Conservation (phyloP, 116 monocot species). For the Trichopus zeylanicus region DNA sequence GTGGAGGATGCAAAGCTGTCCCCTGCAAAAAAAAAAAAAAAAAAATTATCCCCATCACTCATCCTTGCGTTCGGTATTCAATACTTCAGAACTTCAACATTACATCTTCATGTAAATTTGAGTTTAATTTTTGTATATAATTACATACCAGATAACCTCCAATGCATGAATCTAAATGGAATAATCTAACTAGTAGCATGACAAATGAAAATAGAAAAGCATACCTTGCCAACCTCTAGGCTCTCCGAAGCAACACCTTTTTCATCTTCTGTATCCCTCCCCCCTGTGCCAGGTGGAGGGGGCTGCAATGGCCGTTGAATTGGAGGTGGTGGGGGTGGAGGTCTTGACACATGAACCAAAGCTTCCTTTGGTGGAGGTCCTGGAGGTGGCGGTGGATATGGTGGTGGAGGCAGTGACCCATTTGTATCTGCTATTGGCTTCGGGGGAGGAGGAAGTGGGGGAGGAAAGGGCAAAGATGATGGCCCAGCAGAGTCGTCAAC, state of each 20-base stretch:
- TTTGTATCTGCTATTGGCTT: constrained; percentile 29
- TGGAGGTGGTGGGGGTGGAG: constrained; percentile 55
- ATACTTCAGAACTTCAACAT: too few relatives aligned
- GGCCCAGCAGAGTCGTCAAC: constrained; percentile 35
- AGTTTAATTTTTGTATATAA: too few relatives aligned
- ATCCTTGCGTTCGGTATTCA: not conserved
- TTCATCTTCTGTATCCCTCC: constrained; percentile 17
- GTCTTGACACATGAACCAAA: too few relatives aligned
- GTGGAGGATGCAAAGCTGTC: constrained; percentile 40
- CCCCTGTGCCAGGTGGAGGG: constrained; percentile 33
- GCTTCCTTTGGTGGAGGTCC: too few relatives aligned
- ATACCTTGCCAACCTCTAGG: constrained; percentile 41
- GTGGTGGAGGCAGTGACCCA: constrained; percentile 35
- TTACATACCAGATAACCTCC: too few relatives aligned
- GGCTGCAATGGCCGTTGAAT: constrained; percentile 33
- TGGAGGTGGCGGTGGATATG: constrained; percentile 47
- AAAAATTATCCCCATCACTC: not conserved
- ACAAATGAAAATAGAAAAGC: not conserved
- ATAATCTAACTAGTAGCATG: not conserved
- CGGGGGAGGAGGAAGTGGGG: constrained; percentile 52
- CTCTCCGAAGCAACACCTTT: constrained; percentile 27
- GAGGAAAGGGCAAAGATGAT: constrained; percentile 54
- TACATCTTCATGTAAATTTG: too few relatives aligned
- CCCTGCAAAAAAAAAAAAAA: constrained; percentile 40
- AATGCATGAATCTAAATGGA: not conserved